Evolutionary conservation across 257 asterid genomes (phyloP), one percentile per base, ranked within the genome.

Genomic region (Nicotiana knightiana): DNA sequence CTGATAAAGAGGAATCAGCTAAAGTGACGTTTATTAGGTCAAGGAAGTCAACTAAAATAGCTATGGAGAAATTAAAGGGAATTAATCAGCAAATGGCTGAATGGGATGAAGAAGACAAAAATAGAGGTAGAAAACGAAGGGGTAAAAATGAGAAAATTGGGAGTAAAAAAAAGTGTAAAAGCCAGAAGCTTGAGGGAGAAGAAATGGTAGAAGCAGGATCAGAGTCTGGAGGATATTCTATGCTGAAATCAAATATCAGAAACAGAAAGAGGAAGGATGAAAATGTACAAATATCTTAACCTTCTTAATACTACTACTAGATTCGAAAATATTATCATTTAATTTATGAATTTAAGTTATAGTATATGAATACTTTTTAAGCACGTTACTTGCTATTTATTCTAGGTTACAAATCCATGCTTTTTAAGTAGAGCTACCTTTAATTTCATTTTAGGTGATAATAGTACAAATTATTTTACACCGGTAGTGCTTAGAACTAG

Each of bases 251-350:
- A 48, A 73, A 73, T 73, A 39, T 24, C 62, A 43, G 79, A 51
- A 71, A 33, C 51, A 67, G 65, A 67, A 39, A 76, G 54, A 67
- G 81, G 75, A 70, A 78, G 83, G 76, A 79, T 83, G 82, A 83
- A 32, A 75, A 70, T 84, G 73, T 70, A 63, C 17, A 26, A 16
- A 43, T 43, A 8, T n/a, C 9, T 61, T 28, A 73, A 48, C 63
- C 28, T 73, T 59, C 15, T 61, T 28, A 61, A 2, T 3, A 21
- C 37, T 73, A 48, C 21, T 43, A 43, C 48, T 43, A 7, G 2
- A 48, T 46, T 73, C 28, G 62, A 26, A 46, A 51, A 73, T 73
- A 9, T 70, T 9, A 39, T 43, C 61, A 13, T 71, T 73, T 48
- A 7, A 26, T 48, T 73, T 24, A 30, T 43, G 10, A 7, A 7